These are phyloP conservation scores for Ophiostoma perfectum DNA, from an alignment of 2,329 filamentous ascomycete species.

Conservation along the genomic window DNA sequence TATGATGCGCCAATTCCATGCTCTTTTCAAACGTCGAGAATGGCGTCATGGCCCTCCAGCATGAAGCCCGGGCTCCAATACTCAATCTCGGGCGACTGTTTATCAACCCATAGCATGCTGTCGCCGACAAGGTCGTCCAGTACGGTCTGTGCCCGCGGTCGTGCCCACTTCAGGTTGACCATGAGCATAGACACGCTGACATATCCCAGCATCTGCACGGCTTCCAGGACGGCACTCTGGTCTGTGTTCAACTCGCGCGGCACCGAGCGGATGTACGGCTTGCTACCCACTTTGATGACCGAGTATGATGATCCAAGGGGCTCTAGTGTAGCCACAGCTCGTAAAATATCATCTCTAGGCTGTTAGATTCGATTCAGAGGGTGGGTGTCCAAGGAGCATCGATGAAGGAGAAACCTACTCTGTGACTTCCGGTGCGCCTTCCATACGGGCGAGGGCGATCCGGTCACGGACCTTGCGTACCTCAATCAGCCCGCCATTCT, in stretches of 20 bases:
- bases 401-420: slow-evolving; percentile 50
- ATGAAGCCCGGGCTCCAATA: slow-evolving; percentile 88
- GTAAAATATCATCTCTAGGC: slow-evolving; percentile 78
- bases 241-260: slow-evolving; percentile 94
- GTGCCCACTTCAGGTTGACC: slow-evolving; percentile 79
- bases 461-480: slow-evolving; percentile 73
- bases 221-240: slow-evolving; percentile 87
- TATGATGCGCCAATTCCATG: background rate
- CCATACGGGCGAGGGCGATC: slow-evolving; percentile 65
- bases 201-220: slow-evolving; percentile 81
- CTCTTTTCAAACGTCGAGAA: slow-evolving; percentile 25
- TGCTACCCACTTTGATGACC: slow-evolving; percentile 75
- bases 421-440: slow-evolving; percentile 72
- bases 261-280: slow-evolving; percentile 83
- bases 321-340: slow-evolving; percentile 79
- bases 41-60: slow-evolving; percentile 38
- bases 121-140: slow-evolving; percentile 85
- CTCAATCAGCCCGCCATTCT: slow-evolving; percentile 89
- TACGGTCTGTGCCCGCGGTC: slow-evolving; percentile 77
- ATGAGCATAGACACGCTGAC: slow-evolving; percentile 86
- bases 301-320: slow-evolving; percentile 86
- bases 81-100: slow-evolving; percentile 77
- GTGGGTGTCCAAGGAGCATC: background rate
- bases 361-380: background rate
- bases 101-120: slow-evolving; percentile 91